These are phyloP conservation scores for Delphinella strobiligena DNA, from an alignment of 2,329 filamentous ascomycete species.

Conservation along the genomic window DNA sequence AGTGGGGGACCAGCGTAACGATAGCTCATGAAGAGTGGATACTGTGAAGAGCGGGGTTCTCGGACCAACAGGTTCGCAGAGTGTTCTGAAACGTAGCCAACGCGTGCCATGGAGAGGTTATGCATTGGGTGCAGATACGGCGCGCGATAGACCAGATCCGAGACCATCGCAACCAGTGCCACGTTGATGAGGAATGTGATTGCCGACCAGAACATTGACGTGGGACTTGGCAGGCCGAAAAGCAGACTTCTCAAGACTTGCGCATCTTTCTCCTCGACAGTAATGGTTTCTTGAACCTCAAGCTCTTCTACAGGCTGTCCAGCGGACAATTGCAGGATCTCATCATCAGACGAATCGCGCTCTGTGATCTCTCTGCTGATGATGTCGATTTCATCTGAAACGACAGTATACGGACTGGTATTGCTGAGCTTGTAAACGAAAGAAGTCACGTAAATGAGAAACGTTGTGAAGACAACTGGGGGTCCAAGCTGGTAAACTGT, in stretches of 20 bases:
- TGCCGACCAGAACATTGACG: slow-evolving; percentile 53
- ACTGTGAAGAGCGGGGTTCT: slow-evolving; percentile 62
- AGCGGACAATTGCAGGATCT: slow-evolving; percentile 10
- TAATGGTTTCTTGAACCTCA: slow-evolving; percentile 50
- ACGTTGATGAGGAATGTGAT: slow-evolving; percentile 55
- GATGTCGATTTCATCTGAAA: slow-evolving; percentile 22
- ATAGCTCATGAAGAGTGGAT: slow-evolving; percentile 64
- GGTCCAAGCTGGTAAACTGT: slow-evolving; percentile 18
- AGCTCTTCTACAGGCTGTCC: slow-evolving; percentile 30
- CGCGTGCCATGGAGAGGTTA: slow-evolving; percentile 71
- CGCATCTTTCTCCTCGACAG: slow-evolving; percentile 45
- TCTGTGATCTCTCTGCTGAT: slow-evolving; percentile 29
- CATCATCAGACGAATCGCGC: slow-evolving; percentile 19
- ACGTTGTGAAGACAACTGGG: slow-evolving; percentile 22
- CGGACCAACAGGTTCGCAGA: slow-evolving; percentile 73
- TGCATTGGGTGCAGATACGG: slow-evolving; percentile 56
- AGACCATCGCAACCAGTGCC: slow-evolving; percentile 53
- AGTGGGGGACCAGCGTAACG: slow-evolving; percentile 24
- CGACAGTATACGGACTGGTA: slow-evolving; percentile 19
- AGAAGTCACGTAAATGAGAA: slow-evolving; percentile 34
- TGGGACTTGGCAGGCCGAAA: slow-evolving; percentile 62
- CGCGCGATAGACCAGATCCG: slow-evolving; percentile 69
- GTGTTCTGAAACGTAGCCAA: slow-evolving; percentile 74
- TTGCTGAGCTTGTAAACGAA: slow-evolving; percentile 20
- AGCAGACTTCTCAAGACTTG: slow-evolving; percentile 55